Evolutionary conservation across 2,329 filamentous ascomycete species (phyloP), one percentile per base, ranked within the genome.

Genomic region (Cryphonectria naterciae): DNA sequence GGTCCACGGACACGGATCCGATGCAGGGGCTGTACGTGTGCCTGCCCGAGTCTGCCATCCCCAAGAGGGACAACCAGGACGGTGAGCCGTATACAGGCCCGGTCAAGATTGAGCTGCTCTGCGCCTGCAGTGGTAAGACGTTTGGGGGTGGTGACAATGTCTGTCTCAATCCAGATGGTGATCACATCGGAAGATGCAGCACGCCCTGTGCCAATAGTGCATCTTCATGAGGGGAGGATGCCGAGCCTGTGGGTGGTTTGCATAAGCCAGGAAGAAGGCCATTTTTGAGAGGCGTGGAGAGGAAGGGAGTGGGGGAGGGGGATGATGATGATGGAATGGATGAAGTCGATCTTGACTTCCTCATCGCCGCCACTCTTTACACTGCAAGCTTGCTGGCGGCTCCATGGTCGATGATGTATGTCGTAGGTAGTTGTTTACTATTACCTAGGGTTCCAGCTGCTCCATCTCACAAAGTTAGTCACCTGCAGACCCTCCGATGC

Each of bases 101-200:
- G 4, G 67, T 73, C 63, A 73, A 73, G 66, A 60, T 73, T 13
- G 69, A 73, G 63, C 69, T 73, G 13, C 52, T 73, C 37, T 73
- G 71, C 60, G 71, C 71, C 22, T 73, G 71, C 64, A 73, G 69
- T 37, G 71, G 71, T 19, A 64, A n/a, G 15, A 46, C 71, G 1
- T 69, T 67, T 46, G 39, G 25, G 4, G 71, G 67, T 5, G 69
- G 61, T 54, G 49, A 66, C 11, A 71, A 73, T 41, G 71, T 73
- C 46, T 73, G 71, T 28, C 49, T 73, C 28, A 73, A 73, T 6
- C 71, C 71, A 8, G 69, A 52, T 17, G 71, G 39, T 7, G 71
- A 73, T 39, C 69, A 73, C 28, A 73, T 73, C 35, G 71, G 71
- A 17, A 69, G 71, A 15, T 73, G 71, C 67, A 71, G 66, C 37